Percentiles rank a stretch among this genome's conserved stretches.
Conservation (phyloP, 2,329 filamentous ascomycete species). For the Exserohilum turcica region DNA sequence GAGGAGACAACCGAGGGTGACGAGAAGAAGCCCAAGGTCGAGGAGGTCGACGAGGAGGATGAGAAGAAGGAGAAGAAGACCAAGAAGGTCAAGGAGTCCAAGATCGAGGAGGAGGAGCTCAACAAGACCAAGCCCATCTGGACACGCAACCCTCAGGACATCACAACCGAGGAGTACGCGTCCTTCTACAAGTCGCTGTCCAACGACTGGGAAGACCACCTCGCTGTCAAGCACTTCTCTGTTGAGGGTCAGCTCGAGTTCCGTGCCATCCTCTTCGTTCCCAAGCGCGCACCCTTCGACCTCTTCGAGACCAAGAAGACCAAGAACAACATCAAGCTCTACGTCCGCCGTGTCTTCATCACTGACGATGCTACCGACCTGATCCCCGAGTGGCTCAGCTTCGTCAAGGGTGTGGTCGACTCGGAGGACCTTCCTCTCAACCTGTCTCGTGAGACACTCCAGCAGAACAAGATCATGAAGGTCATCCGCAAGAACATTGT, state of each 20-base stretch:
- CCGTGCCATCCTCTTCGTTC: constrained; percentile 98
- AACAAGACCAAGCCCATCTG: constrained; percentile 99
- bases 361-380: constrained; percentile 99
- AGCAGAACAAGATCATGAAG: constrained; percentile 99
- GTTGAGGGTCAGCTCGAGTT: constrained; percentile 99
- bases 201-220: constrained; percentile 99
- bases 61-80: constrained; percentile 93
- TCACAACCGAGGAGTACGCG: constrained; percentile 94
- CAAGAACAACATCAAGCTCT: constrained; percentile 99
- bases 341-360: constrained; percentile 99
- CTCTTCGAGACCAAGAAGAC: constrained; percentile 99
- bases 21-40: constrained; percentile 94
- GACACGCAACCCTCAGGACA: constrained; percentile 97
- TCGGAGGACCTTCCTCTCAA: constrained; percentile 99
- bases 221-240: constrained; percentile 99
- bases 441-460: constrained; percentile 98
- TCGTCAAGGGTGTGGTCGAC: constrained; percentile 99
- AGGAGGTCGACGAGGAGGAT: constrained; percentile 86
- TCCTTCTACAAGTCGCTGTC: constrained; percentile 99
- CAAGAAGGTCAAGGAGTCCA: constrained; percentile 99
- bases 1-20: constrained; percentile 71
- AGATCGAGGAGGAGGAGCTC: constrained; percentile 98
- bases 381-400: constrained; percentile 98
- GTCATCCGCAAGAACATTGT: constrained; percentile 99
- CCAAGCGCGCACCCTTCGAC: constrained; percentile 99